Evolutionary conservation across 495 filamentous ascomycete species (phyloP), one percentile per base, ranked within the genome.

Genomic region (Neurospora tetrasperma): DNA sequence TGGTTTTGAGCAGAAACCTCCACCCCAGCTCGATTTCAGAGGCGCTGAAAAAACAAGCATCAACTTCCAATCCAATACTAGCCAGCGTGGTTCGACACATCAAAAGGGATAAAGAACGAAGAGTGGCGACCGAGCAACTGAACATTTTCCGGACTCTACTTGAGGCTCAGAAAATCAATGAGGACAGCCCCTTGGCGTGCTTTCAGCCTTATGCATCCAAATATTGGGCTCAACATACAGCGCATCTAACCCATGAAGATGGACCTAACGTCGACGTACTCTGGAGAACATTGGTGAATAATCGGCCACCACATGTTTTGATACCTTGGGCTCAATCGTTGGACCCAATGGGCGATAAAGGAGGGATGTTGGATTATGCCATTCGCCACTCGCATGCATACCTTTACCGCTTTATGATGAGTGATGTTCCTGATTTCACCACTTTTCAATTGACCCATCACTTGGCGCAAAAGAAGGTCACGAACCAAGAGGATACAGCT

Each of bases 121-220:
- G 0, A 27, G 11, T 3, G 48, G 11, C 5, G 2, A 0, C 48
- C 0, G 4, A 59, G 5, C 48, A 27, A 6, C 10, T 59, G 4
- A 59, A 59, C 20, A 31, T 59, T 7, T 27, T 59, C 1, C 11
- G 4, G 11, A 27, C 14, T 59, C 23, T 59, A 5, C 23, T 59
- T 0, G 20, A 0, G 20, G 46, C 1, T 27, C 20, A 1, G 20
- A 54, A 27, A 54, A 12, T 20, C 0, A 4, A 27, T 11, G 4
- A 11, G 20, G 20, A 27, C 9, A 23, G 3, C 35, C 35, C 35
- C 2, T 0, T 59, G 48, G 0, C 11, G 0, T 59, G 48, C 48
- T 59, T 59, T 0, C 20, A 7, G 0, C 11, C 23, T 16, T 59
- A 59, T 23, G 20, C 48, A 6, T 12, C 48, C 0, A 31, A 27